Conservation (phyloP, 2,329 filamentous ascomycete species). For the Boeremia exigua region DNA sequence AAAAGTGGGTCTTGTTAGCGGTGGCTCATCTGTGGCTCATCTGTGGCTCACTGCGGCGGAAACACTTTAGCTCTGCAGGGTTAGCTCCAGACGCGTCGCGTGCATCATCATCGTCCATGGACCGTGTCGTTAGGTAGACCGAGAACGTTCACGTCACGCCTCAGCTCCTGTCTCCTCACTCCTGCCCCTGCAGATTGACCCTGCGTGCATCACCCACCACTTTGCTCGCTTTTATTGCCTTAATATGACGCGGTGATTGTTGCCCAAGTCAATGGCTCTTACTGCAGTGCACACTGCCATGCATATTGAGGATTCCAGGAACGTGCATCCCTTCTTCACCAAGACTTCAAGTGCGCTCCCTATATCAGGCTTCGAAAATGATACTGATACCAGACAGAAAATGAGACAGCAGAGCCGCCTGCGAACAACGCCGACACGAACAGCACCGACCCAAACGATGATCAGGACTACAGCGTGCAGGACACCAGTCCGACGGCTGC, state of each 20-base stretch:
- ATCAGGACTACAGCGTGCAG: constrained; percentile 26
- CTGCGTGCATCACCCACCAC: background rate
- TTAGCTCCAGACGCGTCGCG: constrained; percentile 18
- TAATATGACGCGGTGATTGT: constrained; percentile 4
- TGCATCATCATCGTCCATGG: constrained; percentile 9
- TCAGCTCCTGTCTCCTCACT: background rate
- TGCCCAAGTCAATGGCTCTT: constrained; percentile 43
- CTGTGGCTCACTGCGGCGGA: background rate
- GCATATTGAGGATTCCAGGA: constrained; percentile 44
- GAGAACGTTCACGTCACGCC: background rate
- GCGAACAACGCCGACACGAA: background rate
- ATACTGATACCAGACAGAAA: constrained; percentile 23
- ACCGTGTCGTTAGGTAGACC: background rate
- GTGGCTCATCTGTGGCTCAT: constrained; percentile 2
- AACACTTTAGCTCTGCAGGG: constrained; percentile 11
- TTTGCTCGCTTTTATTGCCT: background rate
- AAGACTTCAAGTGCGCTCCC: constrained; percentile 34
- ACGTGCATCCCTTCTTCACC: constrained; percentile 49
- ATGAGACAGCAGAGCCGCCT: constrained; percentile 17
- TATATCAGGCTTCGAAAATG: background rate
- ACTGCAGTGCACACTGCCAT: constrained; percentile 46
- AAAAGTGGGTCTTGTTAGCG: constrained; percentile 3
- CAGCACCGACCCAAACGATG: constrained; percentile 24
- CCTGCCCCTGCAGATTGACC: background rate
- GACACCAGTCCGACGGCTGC: constrained; percentile 20